Evolutionary conservation across 495 filamentous ascomycete species (phyloP).

Genomic region (Cercophora sp.): DNA sequence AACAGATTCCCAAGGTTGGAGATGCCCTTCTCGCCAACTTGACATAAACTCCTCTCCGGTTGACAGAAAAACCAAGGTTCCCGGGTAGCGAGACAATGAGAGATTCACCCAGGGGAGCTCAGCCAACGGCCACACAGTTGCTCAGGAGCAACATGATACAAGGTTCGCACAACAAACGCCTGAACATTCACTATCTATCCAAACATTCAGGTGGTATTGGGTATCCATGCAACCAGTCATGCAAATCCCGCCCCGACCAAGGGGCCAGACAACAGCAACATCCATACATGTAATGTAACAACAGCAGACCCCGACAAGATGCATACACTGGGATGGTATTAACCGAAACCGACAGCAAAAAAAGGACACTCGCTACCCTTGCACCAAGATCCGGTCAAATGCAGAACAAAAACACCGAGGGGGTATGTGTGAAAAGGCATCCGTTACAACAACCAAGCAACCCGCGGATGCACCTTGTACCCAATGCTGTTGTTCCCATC

Average conservation of each 20-base stretch:
- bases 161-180: too few species aligned
- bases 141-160: too few species aligned
- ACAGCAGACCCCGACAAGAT: constrained; percentile 1
- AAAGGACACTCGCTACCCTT: background rate
- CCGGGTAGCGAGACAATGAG: too few species aligned
- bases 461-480: background rate
- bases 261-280: background rate
- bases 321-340: constrained; percentile 3
- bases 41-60: too few species aligned
- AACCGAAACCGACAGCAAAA: background rate
- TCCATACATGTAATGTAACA: too few species aligned
- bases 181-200: too few species aligned
- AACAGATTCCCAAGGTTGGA: too few species aligned
- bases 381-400: background rate
- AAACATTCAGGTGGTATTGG: too few species aligned
- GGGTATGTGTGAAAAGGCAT: background rate
- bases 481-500: background rate
- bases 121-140: too few species aligned
- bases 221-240: background rate
- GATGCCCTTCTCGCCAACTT: too few species aligned
- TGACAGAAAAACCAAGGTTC: too few species aligned
- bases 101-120: too few species aligned
- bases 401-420: background rate
- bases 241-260: background rate
- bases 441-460: background rate